A percentile compares a stretch with the other conserved stretches of the same genome.
These are phyloP conservation scores for Eruca vesicaria DNA, from an alignment of 441 rosid genomes.

Conservation along the genomic window DNA sequence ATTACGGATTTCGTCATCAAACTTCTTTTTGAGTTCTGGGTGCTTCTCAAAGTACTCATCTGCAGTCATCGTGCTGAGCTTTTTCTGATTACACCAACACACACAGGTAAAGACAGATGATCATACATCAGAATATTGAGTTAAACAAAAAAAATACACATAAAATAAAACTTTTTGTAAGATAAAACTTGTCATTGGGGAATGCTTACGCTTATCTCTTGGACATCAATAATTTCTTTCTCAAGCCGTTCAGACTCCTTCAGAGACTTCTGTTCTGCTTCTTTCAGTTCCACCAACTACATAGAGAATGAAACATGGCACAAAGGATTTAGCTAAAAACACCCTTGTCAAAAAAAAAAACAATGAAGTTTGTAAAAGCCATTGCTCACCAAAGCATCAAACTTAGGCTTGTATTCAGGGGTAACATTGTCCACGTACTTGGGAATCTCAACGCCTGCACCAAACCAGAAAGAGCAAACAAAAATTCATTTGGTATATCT, in stretches of 20 bases:
- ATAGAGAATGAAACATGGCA: conserved; percentile 14
- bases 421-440: conserved; percentile 83
- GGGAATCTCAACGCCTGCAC: conserved; percentile 76
- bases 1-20: conserved; percentile 96
- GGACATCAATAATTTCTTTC: conserved; percentile 77
- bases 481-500: not conserved
- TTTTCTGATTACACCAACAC: conserved; percentile 50
- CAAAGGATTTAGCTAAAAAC: not conserved
- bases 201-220: conserved; percentile 71
- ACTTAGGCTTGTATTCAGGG: conserved; percentile 89
- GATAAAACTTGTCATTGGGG: not conserved
- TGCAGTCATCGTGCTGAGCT: conserved; percentile 97
- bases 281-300: conserved; percentile 85
- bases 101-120: not conserved
- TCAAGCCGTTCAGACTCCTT: conserved; percentile 83
- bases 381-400: conserved; percentile 73
- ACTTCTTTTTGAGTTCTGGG: conserved; percentile 94
- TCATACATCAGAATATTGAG: not conserved
- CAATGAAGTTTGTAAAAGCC: not conserved
- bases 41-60: no score
- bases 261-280: conserved; percentile 75
- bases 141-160: not conserved
- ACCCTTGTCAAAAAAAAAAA: not conserved
- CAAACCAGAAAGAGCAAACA: not conserved
- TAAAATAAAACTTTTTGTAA: not conserved